Evolutionary conservation across 2,329 filamentous ascomycete species (phyloP), one percentile per base, ranked within the genome.

Genomic region (Sclerotinia borealis): DNA sequence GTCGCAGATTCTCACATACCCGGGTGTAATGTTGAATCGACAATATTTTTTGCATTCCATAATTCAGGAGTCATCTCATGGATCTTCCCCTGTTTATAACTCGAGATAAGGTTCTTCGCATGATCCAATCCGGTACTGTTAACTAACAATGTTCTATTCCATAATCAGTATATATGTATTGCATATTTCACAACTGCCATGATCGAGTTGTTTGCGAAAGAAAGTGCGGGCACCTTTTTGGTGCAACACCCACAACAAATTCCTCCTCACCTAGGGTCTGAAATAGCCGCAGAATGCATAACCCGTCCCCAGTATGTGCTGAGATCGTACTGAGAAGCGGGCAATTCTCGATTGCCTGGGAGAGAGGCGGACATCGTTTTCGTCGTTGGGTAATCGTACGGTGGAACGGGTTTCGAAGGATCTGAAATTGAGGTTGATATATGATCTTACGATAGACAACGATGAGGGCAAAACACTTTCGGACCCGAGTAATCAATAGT

Each of bases 1-100:
- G 34, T 39, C 43, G 25, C 43, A 19, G 37, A 34, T 48, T 49
- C 19, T 31, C 61, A 66, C 82, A 69, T 85, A 96, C 92, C 92
- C 69, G 95, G 95, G 76, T 99, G 95, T 68, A 99, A 79, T 17
- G 95, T 99, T 66, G 95, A 93, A 77, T 99, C 95, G 63, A 98
- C 91, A 69, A 96, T 87, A 82, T 97, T 97, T 84, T 99, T 99
- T 50, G 95, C 95, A 67, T 85, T 81, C 95, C 95, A 99, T 71
- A 99, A 79, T 72, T 96, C 91, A 1, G 91, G 88, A 22, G 88
- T 96, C 92, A 98, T 96, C 61, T 85, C 79, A 70, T 83, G 79
- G 65, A 91, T 80, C 77, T 90, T 85, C 69, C 92, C 93, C 72
- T 87, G 86, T 82, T 97, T 98, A 80, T 97, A 99, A 47, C 87